Evolutionary conservation across 768 basidiomycete species (phyloP), one percentile per base, ranked within the genome.

Genomic region (Boletus vermiculosoides): DNA sequence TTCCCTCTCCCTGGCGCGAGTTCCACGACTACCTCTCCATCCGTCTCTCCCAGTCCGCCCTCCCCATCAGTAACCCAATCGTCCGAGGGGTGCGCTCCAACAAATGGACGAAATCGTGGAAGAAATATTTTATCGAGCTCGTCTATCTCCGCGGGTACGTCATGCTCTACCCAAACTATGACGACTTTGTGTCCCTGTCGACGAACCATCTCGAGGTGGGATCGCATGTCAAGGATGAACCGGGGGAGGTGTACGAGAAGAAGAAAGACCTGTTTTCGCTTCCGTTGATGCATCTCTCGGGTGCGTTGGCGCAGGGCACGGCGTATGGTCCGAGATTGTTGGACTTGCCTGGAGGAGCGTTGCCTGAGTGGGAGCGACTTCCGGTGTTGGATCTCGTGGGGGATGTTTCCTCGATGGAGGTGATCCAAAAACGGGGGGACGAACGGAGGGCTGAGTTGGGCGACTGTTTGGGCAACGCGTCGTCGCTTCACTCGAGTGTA

Each of bases 121-220:
- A 94, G 71, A 86, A 86, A 59, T 93, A 87, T 72, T 91, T 93
- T 69, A 93, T 93, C 71, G 92, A 94, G 71, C 78, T 94, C 53
- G 84, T 83, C 41, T 90, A 86, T 70, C 78, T 94, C 15, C 83
- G 85, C 6, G 90, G 92, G 3, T 92, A 91, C 71, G 82, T 85
- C 50, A 94, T 94, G 92, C 81, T 94, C 31, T 94, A 94, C 66
- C 92, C 92, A 12, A 94, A 94, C 73, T 94, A 83, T 66, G 79
- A 76, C 41, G 78, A 76, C 44, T 92, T 84, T 63, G 68, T 78
- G 37, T 92, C 91, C 30, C 71, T 94, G 8, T 94, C 93, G 57
- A 94, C 91, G n/a, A 94, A 94, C 69, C 92, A 92, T 65, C 80
- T 94, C 53, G 92, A 94, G 74, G 78, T 84, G 18, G 92, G 92